Percentiles rank a stretch among this genome's conserved stretches.
Conservation (phyloP, 2,329 filamentous ascomycete genomes). For the Xylariaceae sp. region DNA sequence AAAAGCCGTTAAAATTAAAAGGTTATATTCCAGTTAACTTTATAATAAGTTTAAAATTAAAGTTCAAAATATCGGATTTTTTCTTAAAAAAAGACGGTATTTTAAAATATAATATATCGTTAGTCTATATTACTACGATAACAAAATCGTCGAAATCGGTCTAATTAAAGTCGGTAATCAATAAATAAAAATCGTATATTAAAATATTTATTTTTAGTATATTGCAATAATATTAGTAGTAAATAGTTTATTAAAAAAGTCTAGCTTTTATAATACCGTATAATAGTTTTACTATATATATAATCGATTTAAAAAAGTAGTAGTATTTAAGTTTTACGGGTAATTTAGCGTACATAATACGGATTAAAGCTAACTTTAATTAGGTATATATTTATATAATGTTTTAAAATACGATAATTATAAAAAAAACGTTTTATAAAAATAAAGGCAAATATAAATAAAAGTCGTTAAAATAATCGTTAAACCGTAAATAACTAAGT, state of each 20-base stretch:
- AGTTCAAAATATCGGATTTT: no score
- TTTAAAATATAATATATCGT: no score
- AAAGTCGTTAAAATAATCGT: neutral
- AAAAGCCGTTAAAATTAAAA: no score
- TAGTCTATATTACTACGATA: neutral
- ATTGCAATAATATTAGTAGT: neutral
- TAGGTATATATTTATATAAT: neutral
- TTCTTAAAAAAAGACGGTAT: no score
- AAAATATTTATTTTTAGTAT: neutral
- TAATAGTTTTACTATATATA: neutral
- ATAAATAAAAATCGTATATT: no score
- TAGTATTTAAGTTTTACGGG: neutral
- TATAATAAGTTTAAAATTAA: no score
- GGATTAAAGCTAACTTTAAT: neutral
- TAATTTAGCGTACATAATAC: neutral
- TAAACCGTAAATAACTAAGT: neutral
- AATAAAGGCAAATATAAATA: neutral
- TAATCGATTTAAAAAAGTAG: neutral
- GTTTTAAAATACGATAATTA: neutral
- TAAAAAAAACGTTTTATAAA: neutral
- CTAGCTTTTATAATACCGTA: neutral
- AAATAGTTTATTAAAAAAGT: neutral
- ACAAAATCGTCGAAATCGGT: no score
- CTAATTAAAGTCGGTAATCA: neutral
- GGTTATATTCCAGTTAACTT: no score